Base-by-base conservation (phyloP, 2,329 filamentous ascomycete species). In the Sclerotinia sclerotiorum region DNA sequence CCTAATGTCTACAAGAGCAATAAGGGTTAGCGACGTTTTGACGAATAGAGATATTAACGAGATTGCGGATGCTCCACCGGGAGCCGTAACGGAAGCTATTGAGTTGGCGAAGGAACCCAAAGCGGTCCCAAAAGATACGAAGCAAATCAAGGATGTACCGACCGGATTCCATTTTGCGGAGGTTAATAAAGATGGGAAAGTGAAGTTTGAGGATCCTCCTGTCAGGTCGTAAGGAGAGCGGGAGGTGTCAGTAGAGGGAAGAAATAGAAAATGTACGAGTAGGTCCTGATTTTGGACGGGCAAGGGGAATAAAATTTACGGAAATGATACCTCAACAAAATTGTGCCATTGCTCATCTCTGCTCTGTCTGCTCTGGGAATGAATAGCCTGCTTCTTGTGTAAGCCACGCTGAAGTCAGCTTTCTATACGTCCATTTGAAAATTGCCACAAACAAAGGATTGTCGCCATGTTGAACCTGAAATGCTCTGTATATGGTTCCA, bases 1-100 rank as follows among this genome's bases (percentile, higher is more conserved):
- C 61, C 84, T 98, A 55, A 83, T 99, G 75, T 96, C 97, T 72
- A 96, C 93, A 65, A 88, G 94, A n/a, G 93, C 89, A 19, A 87
- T 92, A 29, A 85, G 90, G 21, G 81, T 97, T 55, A 88, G 87
- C 65, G 94, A 99, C 72, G 86, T 91, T 3, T 82, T 99, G 72
- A 92, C 89, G 5, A 83, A 85, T 39, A 86, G 89, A 62, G 90
- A 99, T 73, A 87, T 98, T 68, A 94, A 97, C 73, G 95, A 98
- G 80, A 91, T 97, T 70, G 94, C 94, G 0, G 90, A 94, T 76
- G 84, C 88, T 7, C 90, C 93, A 44, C 87, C 92, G 0, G 94
- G 94, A 0, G 84, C 85, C 1, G 84, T 91, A 0, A 82, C 87
- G 2, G 82, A 86, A 48, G 88, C 88, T 2, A 79, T 90, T 13